Conservation (phyloP, 176 grass and related monocot species). For the Poa pratensis region DNA sequence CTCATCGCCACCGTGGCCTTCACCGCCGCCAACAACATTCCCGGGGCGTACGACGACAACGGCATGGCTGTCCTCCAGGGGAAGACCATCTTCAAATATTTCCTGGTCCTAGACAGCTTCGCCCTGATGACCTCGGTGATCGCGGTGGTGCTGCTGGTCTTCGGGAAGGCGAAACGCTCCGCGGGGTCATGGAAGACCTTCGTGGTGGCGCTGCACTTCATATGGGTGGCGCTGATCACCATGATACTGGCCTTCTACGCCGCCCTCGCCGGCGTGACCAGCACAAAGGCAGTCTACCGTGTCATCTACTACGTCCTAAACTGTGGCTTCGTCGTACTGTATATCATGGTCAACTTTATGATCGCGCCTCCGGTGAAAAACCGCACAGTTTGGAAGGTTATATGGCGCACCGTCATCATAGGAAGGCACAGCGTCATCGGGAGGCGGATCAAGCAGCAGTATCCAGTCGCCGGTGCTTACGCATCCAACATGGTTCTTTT, state of each 20-base stretch:
- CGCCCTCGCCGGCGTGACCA: neutral
- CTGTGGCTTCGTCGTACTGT: accelerated
- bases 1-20: conserved; percentile 15
- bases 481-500: neutral
- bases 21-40: conserved; percentile 23
- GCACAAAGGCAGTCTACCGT: too few relatives aligned
- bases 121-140: neutral
- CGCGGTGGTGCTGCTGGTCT: neutral
- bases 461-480: neutral
- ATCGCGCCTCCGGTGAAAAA: neutral
- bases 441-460: conserved; percentile 13
- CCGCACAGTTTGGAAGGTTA: neutral
- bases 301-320: neutral
- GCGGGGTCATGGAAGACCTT: neutral
- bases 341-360: accelerated
- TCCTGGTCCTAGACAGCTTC: neutral
- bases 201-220: neutral
- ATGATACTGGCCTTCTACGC: conserved; percentile 11
- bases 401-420: neutral
- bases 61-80: neutral
- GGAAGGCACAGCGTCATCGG: neutral
- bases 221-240: conserved; percentile 1
- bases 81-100: accelerated
- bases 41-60: neutral
- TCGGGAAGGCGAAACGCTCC: neutral